These are phyloP conservation scores for Trifolium repens DNA, from an alignment of 306 rosid genomes.

Conservation along the genomic window DNA sequence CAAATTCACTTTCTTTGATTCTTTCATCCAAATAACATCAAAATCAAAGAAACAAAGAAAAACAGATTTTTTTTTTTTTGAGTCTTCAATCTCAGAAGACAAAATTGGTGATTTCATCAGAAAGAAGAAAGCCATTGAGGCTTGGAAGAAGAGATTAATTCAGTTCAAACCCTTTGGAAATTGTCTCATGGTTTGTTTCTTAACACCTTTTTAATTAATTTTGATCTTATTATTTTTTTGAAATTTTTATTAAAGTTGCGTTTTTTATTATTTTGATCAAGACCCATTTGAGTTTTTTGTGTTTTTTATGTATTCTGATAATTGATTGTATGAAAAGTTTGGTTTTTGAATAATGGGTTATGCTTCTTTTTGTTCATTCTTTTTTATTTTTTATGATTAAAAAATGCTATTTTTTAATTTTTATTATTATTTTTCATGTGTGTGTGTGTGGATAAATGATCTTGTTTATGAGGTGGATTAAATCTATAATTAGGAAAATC, in stretches of 20 bases:
- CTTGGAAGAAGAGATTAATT: slow-evolving; percentile 43
- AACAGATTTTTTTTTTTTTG: not conserved
- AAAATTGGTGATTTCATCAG: slow-evolving; percentile 47
- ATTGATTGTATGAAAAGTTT: slow-evolving; percentile 11
- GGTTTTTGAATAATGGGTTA: slow-evolving; percentile 14
- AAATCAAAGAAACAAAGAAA: not conserved
- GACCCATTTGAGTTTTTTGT: slow-evolving; percentile 39
- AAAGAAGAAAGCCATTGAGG: slow-evolving; percentile 52
- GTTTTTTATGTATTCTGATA: slow-evolving; percentile 21
- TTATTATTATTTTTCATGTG: no score
- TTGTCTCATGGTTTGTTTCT: slow-evolving; percentile 50
- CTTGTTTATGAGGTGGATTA: slow-evolving; percentile 40
- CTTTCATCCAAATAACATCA: not conserved
- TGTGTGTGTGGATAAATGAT: slow-evolving; percentile 28
- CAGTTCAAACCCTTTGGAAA: slow-evolving; percentile 40
- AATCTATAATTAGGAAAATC: slow-evolving; percentile 44
- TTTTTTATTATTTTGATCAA: slow-evolving; percentile 1
- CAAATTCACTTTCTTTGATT: slow-evolving; percentile 34
- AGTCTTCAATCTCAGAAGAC: slow-evolving; percentile 26
- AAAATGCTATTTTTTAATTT: not conserved
- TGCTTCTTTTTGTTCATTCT: slow-evolving; percentile 29
- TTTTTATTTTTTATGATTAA: slow-evolving; percentile 8
- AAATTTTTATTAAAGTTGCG: not conserved
- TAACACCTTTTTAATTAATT: not conserved
- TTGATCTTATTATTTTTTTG: slow-evolving; percentile 7